phyloP scores from a whole-genome alignment of 306 rosid genomes.

The Prunus padus region DNA sequence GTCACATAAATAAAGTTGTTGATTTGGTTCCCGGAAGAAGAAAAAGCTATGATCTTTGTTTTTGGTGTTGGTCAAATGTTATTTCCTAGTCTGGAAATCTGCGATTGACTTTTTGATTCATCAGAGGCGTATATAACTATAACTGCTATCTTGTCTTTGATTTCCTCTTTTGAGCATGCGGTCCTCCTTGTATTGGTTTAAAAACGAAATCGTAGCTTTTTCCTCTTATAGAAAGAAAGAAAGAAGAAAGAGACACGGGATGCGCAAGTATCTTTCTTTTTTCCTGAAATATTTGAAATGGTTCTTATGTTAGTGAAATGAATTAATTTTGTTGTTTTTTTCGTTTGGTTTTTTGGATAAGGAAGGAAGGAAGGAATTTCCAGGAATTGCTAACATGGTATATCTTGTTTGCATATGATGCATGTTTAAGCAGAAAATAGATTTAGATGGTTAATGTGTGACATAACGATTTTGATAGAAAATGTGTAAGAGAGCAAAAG shows the following conservation, averaged over 20 bases:
- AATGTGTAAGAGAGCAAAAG: not conserved
- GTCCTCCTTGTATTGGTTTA: too few species aligned
- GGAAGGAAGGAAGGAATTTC: not conserved
- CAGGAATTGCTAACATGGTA: not conserved
- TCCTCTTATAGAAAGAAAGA: not conserved
- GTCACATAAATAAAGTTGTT: constrained; percentile 7
- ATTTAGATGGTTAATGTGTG: not conserved
- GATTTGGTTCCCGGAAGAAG: not conserved
- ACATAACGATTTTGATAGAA: not conserved
- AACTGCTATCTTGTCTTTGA: not conserved
- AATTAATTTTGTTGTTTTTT: not conserved
- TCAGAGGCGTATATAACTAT: not conserved
- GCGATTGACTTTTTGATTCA: not conserved
- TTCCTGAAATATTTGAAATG: not conserved
- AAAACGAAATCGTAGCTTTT: not conserved
- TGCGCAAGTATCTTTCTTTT: not conserved
- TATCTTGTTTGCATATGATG: not conserved
- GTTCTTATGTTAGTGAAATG: not conserved
- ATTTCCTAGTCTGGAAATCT: constrained; percentile 1
- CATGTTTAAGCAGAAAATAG: not conserved
- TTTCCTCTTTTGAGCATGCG: too few species aligned
- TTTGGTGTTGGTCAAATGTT: not conserved
- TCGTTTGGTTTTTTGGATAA: not conserved
- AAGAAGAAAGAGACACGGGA: not conserved
- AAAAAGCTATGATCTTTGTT: constrained; percentile 4